Percentiles rank a stretch among this genome's conserved stretches.
Evolutionary conservation across 2,329 filamentous ascomycete genomes (phyloP).

Genomic region (Colletotrichum nymphaeae): DNA sequence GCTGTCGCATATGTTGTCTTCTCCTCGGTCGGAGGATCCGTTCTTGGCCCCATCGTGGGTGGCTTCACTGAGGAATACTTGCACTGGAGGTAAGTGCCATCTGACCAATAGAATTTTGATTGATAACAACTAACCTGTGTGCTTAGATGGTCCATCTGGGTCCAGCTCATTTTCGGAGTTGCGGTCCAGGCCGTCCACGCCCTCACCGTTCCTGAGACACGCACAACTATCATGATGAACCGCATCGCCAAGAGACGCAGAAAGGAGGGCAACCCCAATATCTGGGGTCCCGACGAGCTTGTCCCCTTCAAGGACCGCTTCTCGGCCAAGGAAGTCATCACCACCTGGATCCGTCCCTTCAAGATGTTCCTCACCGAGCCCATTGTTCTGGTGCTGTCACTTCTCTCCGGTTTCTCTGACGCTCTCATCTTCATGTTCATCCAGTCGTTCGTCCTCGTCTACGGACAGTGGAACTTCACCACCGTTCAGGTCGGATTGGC

Average conservation of each 20-base stretch:
- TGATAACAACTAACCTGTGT: not conserved
- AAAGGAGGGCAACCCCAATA: slow-evolving; percentile 67
- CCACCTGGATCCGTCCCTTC: slow-evolving; percentile 73
- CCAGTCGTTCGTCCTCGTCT: slow-evolving; percentile 76
- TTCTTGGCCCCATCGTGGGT: slow-evolving; percentile 82
- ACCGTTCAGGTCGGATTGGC: slow-evolving; percentile 67
- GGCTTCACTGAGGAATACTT: slow-evolving; percentile 78
- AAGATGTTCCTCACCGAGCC: slow-evolving; percentile 80
- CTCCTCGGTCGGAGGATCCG: slow-evolving; percentile 81
- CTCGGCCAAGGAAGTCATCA: slow-evolving; percentile 65
- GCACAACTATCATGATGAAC: slow-evolving; percentile 82
- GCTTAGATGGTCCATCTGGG: slow-evolving; percentile 77
- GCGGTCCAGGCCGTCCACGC: slow-evolving; percentile 76
- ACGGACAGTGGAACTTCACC: slow-evolving; percentile 73
- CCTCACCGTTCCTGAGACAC: slow-evolving; percentile 80
- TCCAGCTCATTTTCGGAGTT: slow-evolving; percentile 82
- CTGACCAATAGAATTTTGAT: too few relatives aligned
- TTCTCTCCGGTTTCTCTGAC: slow-evolving; percentile 79
- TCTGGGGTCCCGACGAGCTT: slow-evolving; percentile 81
- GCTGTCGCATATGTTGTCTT: slow-evolving; percentile 83
- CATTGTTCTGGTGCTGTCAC: slow-evolving; percentile 76
- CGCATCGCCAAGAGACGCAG: slow-evolving; percentile 80
- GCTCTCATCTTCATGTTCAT: slow-evolving; percentile 84
- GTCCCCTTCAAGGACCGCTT: slow-evolving; percentile 69
- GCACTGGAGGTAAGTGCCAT: slow-evolving; percentile 67